Percentiles rank a stretch among this genome's conserved stretches.
Evolutionary conservation across 495 filamentous ascomycete genomes (phyloP).

Genomic region (Copromyces sp.): DNA sequence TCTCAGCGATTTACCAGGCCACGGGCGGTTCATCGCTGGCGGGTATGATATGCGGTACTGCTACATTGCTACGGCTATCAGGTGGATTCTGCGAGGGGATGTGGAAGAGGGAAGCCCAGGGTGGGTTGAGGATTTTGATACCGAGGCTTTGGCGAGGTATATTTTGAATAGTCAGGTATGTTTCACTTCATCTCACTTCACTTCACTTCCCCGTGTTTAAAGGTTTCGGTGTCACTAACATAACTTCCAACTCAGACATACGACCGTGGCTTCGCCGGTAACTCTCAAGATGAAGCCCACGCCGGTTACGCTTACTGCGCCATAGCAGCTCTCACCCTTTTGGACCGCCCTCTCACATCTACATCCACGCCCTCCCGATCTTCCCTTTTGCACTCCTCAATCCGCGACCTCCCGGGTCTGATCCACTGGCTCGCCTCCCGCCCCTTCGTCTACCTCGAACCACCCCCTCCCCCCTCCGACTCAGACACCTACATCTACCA

Average conservation of each 20-base stretch:
- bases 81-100: constrained; percentile 66
- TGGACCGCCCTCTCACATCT: constrained; percentile 41
- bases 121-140: constrained; percentile 61
- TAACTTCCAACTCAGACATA: constrained; percentile 52
- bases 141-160: constrained; percentile 56
- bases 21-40: constrained; percentile 52
- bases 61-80: constrained; percentile 67
- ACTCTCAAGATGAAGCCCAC: constrained; percentile 75
- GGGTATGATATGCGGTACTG: constrained; percentile 80
- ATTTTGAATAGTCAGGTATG: constrained; percentile 45
- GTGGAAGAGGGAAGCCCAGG: constrained; percentile 41
- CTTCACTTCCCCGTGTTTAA: neutral
- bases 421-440: constrained; percentile 47
- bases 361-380: constrained; percentile 13
- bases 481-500: constrained; percentile 33
- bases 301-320: constrained; percentile 86
- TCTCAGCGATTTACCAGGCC: constrained; percentile 37
- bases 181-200: neutral
- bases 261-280: constrained; percentile 81
- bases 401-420: constrained; percentile 24
- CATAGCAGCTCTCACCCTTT: constrained; percentile 60
- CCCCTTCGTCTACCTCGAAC: constrained; percentile 46
- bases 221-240: neutral
- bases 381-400: constrained; percentile 22
- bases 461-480: constrained; percentile 11